These are phyloP conservation scores for Rhododendron williamsianum DNA, from an alignment of 148 eudicot genomes.

Conservation along the genomic window DNA sequence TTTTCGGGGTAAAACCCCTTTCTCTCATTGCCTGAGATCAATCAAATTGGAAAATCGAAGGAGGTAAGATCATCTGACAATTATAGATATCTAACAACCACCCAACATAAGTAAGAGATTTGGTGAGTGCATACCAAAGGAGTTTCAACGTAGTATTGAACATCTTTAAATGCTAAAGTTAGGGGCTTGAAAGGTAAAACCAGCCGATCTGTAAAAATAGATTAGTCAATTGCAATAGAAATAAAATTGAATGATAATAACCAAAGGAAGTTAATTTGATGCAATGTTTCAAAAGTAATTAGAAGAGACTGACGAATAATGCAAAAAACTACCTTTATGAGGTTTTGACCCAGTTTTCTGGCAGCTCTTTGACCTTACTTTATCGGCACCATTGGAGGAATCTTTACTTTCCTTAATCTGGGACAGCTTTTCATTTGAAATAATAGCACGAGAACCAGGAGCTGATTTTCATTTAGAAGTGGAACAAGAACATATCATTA, in stretches of 20 bases:
- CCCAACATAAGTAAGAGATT: not conserved
- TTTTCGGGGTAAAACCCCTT: conserved; percentile 49
- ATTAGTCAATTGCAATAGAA: not conserved
- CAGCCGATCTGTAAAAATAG: conserved; percentile 44
- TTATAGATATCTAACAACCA: not conserved
- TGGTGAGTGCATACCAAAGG: conserved; percentile 40
- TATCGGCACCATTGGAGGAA: conserved; percentile 4
- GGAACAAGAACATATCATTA: not conserved
- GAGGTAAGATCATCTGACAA: not conserved
- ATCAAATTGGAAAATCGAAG: not conserved
- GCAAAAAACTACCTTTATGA: conserved; percentile 30
- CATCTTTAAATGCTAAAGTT: conserved; percentile 46
- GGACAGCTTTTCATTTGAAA: conserved; percentile 59
- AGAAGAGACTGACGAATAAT: not conserved
- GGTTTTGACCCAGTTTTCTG: conserved; percentile 8
- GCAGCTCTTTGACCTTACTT: conserved; percentile 1
- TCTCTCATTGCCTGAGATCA: conserved; percentile 55
- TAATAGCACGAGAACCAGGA: conserved; percentile 53
- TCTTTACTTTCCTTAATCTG: conserved; percentile 28
- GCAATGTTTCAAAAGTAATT: not conserved
- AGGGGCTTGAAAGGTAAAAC: conserved; percentile 74
- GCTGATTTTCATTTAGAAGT: conserved; percentile 32
- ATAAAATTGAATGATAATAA: not conserved
- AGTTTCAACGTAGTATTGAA: conserved; percentile 70
- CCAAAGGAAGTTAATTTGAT: not conserved